Base-by-base conservation (phyloP, 2,329 filamentous ascomycete genomes). In the Neopestalotiopsis sp. region DNA sequence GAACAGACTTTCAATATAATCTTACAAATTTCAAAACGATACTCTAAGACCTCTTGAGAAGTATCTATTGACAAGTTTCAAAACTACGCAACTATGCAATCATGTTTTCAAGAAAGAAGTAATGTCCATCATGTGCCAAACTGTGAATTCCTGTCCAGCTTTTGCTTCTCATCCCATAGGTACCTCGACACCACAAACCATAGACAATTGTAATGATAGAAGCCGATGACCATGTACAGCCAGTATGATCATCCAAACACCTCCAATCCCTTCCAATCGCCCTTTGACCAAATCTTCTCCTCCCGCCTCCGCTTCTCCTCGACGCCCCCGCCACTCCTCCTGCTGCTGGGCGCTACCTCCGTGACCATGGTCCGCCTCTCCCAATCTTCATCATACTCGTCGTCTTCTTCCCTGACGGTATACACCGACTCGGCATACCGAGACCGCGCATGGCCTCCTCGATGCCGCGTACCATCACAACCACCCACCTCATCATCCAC, bases 231-330 rank as follows among this genome's bases (percentile, higher is more conserved):
- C 10, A 38, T 10, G 10, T 38, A 10, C 3, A 38, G 17, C 5
- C 4, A 5, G 3, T 10, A 53, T 7, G 9, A 62, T 62, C 17
- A 62, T 4, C 59, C 30, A n/a, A 62, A 62, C 4, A 62, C 59
- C 9, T 62, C 59, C 10, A 62, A 4, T 1, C 59, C 59, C 59
- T 62, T 62, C 59, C 59, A 62, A 34, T 62, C 59, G 2, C 59
- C 59, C 32, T 62, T 62, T 12, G 59, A 62, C 59, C 59, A 62
- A 7, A 40, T 62, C 59, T 62, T 42, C 17, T 62, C 32, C n/a
- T 34, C 32, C 14, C 32, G 59, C 32, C 59, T 42, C 32, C 32
- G n/a, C 59, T 40, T 40, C 14, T 62, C 59, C 17, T 34, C 30
- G 2, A 17, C 13, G 2, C 57, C 24, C 3, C 10, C 59, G 1